Evolutionary conservation across 768 basidiomycete species (phyloP).

Genomic region (Serendipita sp.): DNA sequence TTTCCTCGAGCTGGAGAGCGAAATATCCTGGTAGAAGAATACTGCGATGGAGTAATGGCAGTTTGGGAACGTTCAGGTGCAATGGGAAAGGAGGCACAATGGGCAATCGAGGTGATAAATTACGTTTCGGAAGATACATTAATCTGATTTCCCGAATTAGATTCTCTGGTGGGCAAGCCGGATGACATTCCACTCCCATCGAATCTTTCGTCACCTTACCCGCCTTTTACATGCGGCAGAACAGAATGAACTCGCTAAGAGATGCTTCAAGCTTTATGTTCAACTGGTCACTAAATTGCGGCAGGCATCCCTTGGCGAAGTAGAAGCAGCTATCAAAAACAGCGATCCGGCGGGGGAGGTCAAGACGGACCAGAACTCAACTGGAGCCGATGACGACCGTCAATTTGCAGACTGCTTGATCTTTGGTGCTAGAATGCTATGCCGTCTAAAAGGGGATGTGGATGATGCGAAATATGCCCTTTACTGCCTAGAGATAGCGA

Average conservation of each 20-base stretch:
- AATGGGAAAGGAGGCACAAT: conserved; percentile 43
- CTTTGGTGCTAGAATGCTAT: conserved; percentile 64
- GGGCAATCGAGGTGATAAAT: conserved; percentile 62
- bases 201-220: conserved; percentile 70
- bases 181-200: conserved; percentile 83
- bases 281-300: conserved; percentile 73
- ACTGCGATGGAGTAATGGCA: conserved; percentile 63
- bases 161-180: conserved; percentile 89
- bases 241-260: conserved; percentile 45
- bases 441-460: conserved; percentile 26
- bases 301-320: conserved; percentile 31
- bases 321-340: conserved; percentile 15
- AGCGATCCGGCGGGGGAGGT: conserved; percentile 9
- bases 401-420: conserved; percentile 65
- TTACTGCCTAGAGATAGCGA: conserved; percentile 21
- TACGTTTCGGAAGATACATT: background rate
- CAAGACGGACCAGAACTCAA: conserved; percentile 15
- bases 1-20: conserved; percentile 74
- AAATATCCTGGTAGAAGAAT: conserved; percentile 65
- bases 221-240: conserved; percentile 48
- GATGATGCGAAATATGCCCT: background rate
- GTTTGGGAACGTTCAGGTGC: conserved; percentile 67
- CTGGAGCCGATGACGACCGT: conserved; percentile 44
- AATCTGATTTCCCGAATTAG: conserved; percentile 20
- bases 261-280: conserved; percentile 64